phyloP scores from a whole-genome alignment of 2,329 filamentous ascomycete genomes.

The Westerdykella ornata region DNA sequence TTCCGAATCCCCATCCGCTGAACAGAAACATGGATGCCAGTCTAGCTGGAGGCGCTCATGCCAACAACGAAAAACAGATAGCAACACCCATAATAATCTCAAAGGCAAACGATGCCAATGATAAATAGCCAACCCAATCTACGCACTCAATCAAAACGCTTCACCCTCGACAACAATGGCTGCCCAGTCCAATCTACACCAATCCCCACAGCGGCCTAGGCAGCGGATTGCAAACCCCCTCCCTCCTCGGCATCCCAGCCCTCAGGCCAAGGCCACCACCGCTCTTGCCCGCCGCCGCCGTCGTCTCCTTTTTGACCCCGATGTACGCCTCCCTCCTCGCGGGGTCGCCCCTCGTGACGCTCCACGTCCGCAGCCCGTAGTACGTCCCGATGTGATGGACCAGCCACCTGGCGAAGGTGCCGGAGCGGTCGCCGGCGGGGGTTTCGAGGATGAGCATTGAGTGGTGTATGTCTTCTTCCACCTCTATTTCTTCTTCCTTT shows the following conservation, averaged over 20 bases:
- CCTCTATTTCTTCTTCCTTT: neutral
- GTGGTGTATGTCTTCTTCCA: conserved; percentile 46
- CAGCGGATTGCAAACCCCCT: conserved; percentile 19
- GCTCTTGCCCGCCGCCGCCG: no score
- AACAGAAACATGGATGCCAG: no score
- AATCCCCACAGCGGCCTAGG: conserved; percentile 33
- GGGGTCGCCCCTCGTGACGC: conserved; percentile 64
- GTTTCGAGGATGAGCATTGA: conserved; percentile 77
- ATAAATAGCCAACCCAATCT: neutral
- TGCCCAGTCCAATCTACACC: conserved; percentile 17
- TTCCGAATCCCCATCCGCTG: no score
- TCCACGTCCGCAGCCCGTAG: conserved; percentile 81
- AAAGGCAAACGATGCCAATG: no score
- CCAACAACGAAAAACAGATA: no score
- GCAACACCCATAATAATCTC: no score
- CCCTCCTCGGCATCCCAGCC: conserved; percentile 9
- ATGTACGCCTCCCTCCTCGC: conserved; percentile 76
- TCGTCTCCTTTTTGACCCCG: conserved; percentile 53
- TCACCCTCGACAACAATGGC: no score
- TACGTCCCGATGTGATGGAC: conserved; percentile 89
- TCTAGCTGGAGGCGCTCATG: no score
- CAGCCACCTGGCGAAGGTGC: conserved; percentile 84
- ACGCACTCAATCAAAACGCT: neutral
- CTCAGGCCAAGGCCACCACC: no score
- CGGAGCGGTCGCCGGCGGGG: conserved; percentile 64